Conservation (phyloP, 805 yeast species). For the Kodamaea lidongshanica region DNA sequence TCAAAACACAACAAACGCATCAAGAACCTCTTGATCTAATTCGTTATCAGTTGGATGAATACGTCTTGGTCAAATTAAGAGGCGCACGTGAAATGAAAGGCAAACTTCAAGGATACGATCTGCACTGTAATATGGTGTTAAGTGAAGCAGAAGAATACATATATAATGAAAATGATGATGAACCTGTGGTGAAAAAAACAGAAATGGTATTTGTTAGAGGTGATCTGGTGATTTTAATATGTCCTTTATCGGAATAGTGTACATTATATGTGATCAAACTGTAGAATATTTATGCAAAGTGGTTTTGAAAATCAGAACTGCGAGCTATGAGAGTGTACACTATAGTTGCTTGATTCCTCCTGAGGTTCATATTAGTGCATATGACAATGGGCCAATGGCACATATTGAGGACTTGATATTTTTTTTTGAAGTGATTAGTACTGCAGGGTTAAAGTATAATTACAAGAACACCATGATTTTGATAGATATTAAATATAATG, state of each 20-base stretch:
- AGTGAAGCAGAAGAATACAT: slow-evolving; percentile 89
- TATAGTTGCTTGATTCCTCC: too few relatives aligned
- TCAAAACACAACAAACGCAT: slow-evolving; percentile 24
- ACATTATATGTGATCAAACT: too few relatives aligned
- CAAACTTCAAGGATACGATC: slow-evolving; percentile 86
- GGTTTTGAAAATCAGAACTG: too few relatives aligned
- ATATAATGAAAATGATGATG: slow-evolving; percentile 44
- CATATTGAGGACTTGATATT: too few relatives aligned
- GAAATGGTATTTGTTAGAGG: slow-evolving; percentile 97
- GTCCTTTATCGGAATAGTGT: slow-evolving; percentile 34
- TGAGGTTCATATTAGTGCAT: too few relatives aligned
- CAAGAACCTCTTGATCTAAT: slow-evolving; percentile 86
- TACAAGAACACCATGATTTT: too few relatives aligned
- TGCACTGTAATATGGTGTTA: slow-evolving; percentile 92
- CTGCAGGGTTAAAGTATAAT: too few relatives aligned
- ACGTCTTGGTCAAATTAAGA: slow-evolving; percentile 79
- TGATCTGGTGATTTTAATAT: slow-evolving; percentile 87
- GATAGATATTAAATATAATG: too few relatives aligned
- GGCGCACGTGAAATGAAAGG: slow-evolving; percentile 94
- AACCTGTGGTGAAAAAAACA: slow-evolving; percentile 47
- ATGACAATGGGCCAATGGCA: too few relatives aligned
- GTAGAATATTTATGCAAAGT: too few relatives aligned
- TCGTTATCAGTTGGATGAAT: slow-evolving; percentile 79
- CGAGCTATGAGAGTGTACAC: too few relatives aligned
- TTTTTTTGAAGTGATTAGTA: too few relatives aligned